A percentile compares a stretch with the other conserved stretches of the same genome.
Conservation (phyloP, 1,284 basidiomycete species). For the Singerocomus rubriflavus region DNA sequence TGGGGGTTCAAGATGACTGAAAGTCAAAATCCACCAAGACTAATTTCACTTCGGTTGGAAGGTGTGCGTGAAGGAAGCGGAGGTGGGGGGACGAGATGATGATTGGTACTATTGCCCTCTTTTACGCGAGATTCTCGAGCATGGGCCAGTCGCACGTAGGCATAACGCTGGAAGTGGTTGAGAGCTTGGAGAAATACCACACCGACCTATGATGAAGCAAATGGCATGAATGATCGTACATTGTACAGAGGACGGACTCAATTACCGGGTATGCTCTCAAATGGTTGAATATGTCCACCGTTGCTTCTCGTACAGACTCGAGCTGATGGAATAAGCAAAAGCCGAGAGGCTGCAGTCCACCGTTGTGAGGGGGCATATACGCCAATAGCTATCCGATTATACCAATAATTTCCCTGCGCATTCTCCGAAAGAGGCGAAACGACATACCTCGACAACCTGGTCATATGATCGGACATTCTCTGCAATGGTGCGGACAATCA, state of each 20-base stretch:
- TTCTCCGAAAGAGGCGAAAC: neutral
- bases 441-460: conserved; percentile 82
- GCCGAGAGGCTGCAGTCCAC: conserved; percentile 82
- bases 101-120: conserved; percentile 28
- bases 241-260: conserved; percentile 10
- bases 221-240: conserved; percentile 2
- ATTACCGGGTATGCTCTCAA: conserved; percentile 74
- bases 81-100: conserved; percentile 36
- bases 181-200: conserved; percentile 78
- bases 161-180: conserved; percentile 90
- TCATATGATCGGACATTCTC: conserved; percentile 75
- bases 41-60: conserved; percentile 49
- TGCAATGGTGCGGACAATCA: conserved; percentile 74
- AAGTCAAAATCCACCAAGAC: conserved; percentile 37
- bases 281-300: conserved; percentile 81
- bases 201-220: conserved; percentile 60
- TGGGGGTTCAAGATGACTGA: neutral
- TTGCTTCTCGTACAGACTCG: conserved; percentile 69
- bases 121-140: conserved; percentile 48
- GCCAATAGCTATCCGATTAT: conserved; percentile 66
- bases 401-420: neutral
- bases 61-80: conserved; percentile 39
- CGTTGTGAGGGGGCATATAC: conserved; percentile 70
- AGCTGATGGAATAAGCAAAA: conserved; percentile 90
- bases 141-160: conserved; percentile 74